Base-by-base conservation (phyloP, 768 basidiomycete species). In the Saitozyma podzolica region DNA sequence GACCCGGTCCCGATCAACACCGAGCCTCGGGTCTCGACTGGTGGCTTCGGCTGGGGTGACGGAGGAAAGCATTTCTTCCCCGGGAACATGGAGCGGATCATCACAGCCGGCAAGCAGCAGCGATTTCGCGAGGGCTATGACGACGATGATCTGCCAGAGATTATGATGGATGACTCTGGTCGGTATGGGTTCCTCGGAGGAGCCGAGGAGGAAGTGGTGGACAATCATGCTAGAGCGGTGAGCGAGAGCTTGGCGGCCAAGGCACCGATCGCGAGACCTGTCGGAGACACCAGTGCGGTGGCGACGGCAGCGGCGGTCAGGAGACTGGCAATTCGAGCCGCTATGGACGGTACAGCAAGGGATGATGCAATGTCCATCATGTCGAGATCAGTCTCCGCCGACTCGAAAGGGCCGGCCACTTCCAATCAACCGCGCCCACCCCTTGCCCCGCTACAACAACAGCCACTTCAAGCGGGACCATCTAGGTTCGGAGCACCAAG, bases 1-100 rank as follows among this genome's bases (percentile, higher is more conserved):
- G 68, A 62, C 40, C 74, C 74, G 40, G 41, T 59, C 47, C 71
- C 74, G 6, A 40, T 75, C 29, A 75, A 75, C 45, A 68, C 69
- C 11, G 64, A 68, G 54, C 74, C 74, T 10, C 47, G 72, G 13
- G 56, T 58, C 6, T 53, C 47, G 6, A 56, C 50, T 10, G 53
- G 60, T 14, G 74, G 68, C 29, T 75, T 75, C 41, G 73, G 73
- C 17, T 75, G 70, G 70, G 70, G 70, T 54, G 40, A 65, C 56
- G 68, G 68, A 10, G 73, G 73, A 3, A 75, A 75, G 52, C 50
- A 68, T 40, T 62, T 61, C 2, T 60, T 68, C 3, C 64, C 68
- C n/a, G 68, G 66, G 9, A 67, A 69, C 48, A 20, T 72, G 1
- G 66, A 69, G 40, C 62, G 73, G 48, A 67, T 69, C 49, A 56